Base-by-base conservation (phyloP, 805 yeast species). In the Myxozyma melibiosi region DNA sequence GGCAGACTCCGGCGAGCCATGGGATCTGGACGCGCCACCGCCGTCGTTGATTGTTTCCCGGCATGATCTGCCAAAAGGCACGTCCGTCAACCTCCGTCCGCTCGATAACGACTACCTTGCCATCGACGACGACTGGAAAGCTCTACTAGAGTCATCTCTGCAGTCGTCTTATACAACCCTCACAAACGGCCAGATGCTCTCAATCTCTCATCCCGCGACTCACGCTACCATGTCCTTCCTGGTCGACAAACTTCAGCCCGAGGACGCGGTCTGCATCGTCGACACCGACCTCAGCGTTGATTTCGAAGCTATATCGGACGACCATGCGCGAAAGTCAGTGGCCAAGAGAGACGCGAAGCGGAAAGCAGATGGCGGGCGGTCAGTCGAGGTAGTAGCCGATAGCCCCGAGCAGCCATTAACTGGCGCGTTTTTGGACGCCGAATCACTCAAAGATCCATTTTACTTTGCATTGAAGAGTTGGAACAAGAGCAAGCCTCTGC, bases 201-300 rank as follows among this genome's bases (percentile, higher is more conserved):
- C 67, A 6, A 69, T 80, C 2, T 34, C 60, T 1, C 66, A 73
- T 35, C 66, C 68, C 3, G 70, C 68, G 2, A 51, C 59, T n/a
- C 47, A 42, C n/a, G 56, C 59, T 6, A 28, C 56, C 5, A 58
- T 68, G 34, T 55, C 65, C 14, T 67, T 73, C 41, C 42, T 62
- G 2, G 77, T 82, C 11, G 79, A 75, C 22, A 71, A 71, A 4
- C 65, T 79, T 20, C 72, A 76, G 50, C 64, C 64, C 8, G 57
- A 40, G 20, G 77, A 75, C 52, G 76, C 80, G 0, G 82, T 79
- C 0, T 75, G 82, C 43, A 78, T 83, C 25, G 75, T 84, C 1
- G 85, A 83, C 58, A 80, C 86, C 0, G 86, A 83, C 63, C 70
- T 81, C 27, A 75, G 72, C 5, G 70, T 83, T 27, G 71, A 72